Base-by-base conservation (phyloP, 148 eudicot genomes). In the Euryodendron excelsum region DNA sequence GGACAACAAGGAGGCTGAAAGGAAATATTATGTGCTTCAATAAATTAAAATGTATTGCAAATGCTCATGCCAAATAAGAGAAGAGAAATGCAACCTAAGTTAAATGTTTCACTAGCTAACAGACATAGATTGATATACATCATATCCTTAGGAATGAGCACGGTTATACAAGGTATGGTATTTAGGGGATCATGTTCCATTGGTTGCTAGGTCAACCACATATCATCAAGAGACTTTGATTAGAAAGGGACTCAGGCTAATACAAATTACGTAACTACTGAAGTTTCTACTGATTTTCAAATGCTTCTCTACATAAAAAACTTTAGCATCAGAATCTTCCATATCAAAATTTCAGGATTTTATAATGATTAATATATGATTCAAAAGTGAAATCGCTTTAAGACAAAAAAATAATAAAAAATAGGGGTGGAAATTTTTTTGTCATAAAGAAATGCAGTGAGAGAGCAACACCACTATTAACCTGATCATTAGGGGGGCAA, bases 401-500 rank as follows among this genome's bases (percentile, higher is more conserved):
- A 36, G 17, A 36, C 68, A 50, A 80, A 64, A 76, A 50, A 69
- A 36, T 67, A 21, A 21, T 12, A 56, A 30, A 72, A 37, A 48
- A 75, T 18, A 31, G n/a, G 41, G 68, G 50, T 8, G 48, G 12
- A 53, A 7, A 72, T 23, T 11, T 10, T 59, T 60, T 45, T 14
- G 2, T 48, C 72, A 60, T 37, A 84, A 61, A 41, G 23, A 39
- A 78, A 62, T 73, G 74, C 69, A 67, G 68, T 73, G 65, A 60
- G 45, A 77, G 17, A 20, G 47, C 18, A 64, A 72, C 11, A 56
- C 74, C 37, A 52, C 8, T 39, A 68, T 58, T 44, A 31, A 96
- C 99, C 97, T 96, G 99, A 83, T 96, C 99, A 82, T 92, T 84
- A 65, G 98, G 99, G 31, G 99, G 97, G 68, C 98, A 96, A 85